Conservation (phyloP, 2,329 filamentous ascomycete genomes). For the Neopestalotiopsis sp. region DNA sequence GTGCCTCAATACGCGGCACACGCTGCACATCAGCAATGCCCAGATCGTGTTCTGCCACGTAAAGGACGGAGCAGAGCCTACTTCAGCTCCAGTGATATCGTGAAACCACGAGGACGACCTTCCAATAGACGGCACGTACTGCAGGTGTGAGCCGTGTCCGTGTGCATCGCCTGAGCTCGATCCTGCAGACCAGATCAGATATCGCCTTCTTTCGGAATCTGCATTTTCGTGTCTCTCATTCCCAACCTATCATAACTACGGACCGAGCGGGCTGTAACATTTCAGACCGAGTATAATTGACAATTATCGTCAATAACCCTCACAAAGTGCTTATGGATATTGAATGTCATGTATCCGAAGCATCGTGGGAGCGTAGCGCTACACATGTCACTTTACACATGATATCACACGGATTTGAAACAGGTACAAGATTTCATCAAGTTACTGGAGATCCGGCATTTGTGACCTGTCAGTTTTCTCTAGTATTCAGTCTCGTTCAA, state of each 20-base stretch:
- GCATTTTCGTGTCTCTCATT: neutral
- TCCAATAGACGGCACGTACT: neutral
- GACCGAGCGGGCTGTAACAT: neutral
- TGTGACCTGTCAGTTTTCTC: too few relatives aligned
- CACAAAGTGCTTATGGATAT: neutral
- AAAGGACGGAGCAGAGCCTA: neutral
- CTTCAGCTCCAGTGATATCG: neutral
- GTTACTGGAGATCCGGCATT: neutral
- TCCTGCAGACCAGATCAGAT: neutral
- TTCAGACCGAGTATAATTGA: neutral
- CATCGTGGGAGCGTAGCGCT: neutral
- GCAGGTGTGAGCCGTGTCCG: neutral
- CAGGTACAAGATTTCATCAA: neutral
- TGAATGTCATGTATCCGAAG: neutral
- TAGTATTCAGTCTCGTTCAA: too few relatives aligned
- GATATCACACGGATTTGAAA: neutral
- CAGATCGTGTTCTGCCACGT: neutral
- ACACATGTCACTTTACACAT: neutral
- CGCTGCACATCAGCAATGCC: neutral
- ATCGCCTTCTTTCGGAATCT: neutral
- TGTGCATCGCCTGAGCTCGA: neutral
- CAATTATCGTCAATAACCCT: neutral
- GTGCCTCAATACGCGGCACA: neutral
- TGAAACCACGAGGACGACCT: conserved; percentile 10
- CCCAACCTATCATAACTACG: neutral